Conservation (phyloP, 441 rosid genomes). For the Capsella rubella region DNA sequence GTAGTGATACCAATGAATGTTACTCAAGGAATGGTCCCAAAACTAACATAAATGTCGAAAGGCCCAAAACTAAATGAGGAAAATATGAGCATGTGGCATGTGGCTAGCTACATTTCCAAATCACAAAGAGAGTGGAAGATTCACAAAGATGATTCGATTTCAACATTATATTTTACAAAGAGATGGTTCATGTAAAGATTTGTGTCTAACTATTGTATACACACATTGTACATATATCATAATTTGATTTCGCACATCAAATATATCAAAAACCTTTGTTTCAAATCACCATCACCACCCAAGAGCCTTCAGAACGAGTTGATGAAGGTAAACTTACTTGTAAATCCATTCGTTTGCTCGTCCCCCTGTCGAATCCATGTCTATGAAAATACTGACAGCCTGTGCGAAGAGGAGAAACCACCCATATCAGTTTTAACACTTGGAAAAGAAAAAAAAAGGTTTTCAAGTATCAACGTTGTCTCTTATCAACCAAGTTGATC, state of each 20-base stretch:
- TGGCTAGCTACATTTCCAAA: not conserved
- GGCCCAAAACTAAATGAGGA: constrained; percentile 9
- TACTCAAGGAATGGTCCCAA: constrained; percentile 13
- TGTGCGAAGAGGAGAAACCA: constrained; percentile 42
- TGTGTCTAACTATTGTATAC: constrained; percentile 36
- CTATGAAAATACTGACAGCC: constrained; percentile 98
- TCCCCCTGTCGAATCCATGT: constrained; percentile 93
- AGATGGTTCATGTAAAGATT: constrained; percentile 22
- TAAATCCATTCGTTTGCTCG: constrained; percentile 97
- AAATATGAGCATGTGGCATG: constrained; percentile 14
- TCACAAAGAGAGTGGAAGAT: not conserved
- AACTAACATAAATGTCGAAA: not conserved
- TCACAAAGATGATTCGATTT: constrained; percentile 25
- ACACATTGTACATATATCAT: constrained; percentile 9
- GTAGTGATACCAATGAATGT: constrained; percentile 3
- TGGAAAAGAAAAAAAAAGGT: not conserved
- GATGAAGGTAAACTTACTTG: constrained; percentile 56
- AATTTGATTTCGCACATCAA: constrained; percentile 23
- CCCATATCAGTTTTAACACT: not conserved
- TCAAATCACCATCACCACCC: constrained; percentile 20
- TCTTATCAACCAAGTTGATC: constrained; percentile 9
- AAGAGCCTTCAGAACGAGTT: constrained; percentile 29
- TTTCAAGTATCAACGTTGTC: constrained; percentile 8
- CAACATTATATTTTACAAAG: constrained; percentile 12
- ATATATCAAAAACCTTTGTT: constrained; percentile 25